Conservation (phyloP, 179 eudicot species). For the Heliamphora pulchella region DNA sequence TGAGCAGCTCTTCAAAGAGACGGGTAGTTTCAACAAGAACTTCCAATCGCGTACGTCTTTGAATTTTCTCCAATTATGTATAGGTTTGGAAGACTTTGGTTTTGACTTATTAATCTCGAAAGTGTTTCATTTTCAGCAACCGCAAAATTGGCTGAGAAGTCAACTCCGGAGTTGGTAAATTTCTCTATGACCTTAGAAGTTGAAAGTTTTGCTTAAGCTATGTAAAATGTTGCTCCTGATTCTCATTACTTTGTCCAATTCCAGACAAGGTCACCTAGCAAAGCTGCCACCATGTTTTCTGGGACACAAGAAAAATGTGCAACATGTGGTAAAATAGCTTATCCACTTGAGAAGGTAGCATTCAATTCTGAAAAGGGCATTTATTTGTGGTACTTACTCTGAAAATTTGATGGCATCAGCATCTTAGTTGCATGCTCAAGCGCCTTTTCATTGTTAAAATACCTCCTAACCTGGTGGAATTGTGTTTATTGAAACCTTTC, state of each 20-base stretch:
- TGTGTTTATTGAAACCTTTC: not conserved
- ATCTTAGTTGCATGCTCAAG: not conserved
- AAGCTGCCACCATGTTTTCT: slow-evolving; percentile 93
- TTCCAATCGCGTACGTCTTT: slow-evolving; percentile 71
- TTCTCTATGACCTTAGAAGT: not conserved
- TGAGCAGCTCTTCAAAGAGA: slow-evolving; percentile 96
- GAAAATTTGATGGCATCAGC: not conserved
- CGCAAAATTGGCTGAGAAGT: slow-evolving; percentile 67
- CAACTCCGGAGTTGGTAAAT: slow-evolving; percentile 73
- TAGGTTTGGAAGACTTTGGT: not conserved
- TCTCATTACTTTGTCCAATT: slow-evolving; percentile 15
- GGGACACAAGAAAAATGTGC: slow-evolving; percentile 96
- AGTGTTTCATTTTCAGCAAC: slow-evolving; percentile 37
- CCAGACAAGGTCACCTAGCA: slow-evolving; percentile 88
- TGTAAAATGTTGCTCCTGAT: slow-evolving; percentile 12
- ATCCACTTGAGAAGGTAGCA: slow-evolving; percentile 87
- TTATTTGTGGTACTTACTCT: not conserved
- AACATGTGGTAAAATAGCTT: slow-evolving; percentile 88
- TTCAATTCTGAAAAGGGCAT: not conserved
- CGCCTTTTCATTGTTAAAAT: not conserved
- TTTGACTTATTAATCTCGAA: slow-evolving; percentile 8
- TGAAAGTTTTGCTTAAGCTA: not conserved
- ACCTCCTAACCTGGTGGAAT: not conserved
- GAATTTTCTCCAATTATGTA: not conserved
- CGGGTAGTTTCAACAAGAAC: slow-evolving; percentile 84